These are phyloP conservation scores for Microdochium nivale DNA, from an alignment of 2,329 filamentous ascomycete species.

Conservation along the genomic window DNA sequence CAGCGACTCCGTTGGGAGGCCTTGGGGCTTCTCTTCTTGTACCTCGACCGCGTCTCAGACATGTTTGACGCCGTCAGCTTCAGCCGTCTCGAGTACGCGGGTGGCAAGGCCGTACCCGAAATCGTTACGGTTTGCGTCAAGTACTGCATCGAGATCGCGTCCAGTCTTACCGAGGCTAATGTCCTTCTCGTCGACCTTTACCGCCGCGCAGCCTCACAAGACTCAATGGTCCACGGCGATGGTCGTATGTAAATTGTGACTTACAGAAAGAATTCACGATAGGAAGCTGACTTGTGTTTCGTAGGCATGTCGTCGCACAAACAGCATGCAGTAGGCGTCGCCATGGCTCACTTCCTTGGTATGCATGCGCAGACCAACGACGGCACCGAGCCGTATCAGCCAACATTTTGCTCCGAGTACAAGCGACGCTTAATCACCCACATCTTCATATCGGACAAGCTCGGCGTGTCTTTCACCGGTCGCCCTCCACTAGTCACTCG, in stretches of 20 bases:
- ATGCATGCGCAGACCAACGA: constrained; percentile 18
- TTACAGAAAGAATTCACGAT: too few relatives aligned
- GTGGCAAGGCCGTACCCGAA: not conserved
- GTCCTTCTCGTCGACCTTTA: constrained; percentile 26
- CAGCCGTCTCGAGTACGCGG: not conserved
- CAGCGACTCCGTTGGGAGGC: constrained; percentile 19
- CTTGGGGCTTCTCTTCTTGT: constrained; percentile 15
- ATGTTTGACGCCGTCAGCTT: not conserved
- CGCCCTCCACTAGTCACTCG: constrained; percentile 43
- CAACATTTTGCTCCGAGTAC: constrained; percentile 25
- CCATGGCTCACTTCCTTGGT: constrained; percentile 26
- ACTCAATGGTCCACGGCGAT: not conserved
- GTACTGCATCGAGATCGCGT: constrained; percentile 17
- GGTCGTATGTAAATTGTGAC: not conserved
- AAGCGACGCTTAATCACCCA: constrained; percentile 23
- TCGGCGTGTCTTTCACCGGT: constrained; percentile 41
- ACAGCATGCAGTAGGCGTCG: constrained; percentile 25
- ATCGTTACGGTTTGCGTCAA: constrained; percentile 1
- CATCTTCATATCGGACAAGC: constrained; percentile 39
- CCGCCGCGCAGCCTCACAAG: not conserved
- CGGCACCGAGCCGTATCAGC: constrained; percentile 13
- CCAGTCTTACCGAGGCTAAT: constrained; percentile 20
- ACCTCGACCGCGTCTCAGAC: not conserved
- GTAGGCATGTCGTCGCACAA: constrained; percentile 28
- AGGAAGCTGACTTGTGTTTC: constrained; percentile 1